Percentiles rank a stretch among this genome's conserved stretches.
phyloP scores from a whole-genome alignment of 345 rosid genomes.

The Reutealis trisperma region DNA sequence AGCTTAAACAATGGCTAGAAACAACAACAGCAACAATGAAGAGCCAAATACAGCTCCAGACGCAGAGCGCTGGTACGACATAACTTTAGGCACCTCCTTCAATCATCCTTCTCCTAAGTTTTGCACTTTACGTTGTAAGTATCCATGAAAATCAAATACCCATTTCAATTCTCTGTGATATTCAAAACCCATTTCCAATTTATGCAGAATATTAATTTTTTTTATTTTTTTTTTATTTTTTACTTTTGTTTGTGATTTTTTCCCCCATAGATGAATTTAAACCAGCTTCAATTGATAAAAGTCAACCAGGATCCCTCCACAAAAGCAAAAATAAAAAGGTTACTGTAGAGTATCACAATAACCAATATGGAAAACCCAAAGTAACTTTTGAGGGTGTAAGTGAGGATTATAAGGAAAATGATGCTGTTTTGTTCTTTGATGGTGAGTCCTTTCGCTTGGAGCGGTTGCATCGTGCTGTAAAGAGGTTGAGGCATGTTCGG shows the following conservation, averaged over 20 bases:
- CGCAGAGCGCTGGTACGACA: conserved; percentile 28
- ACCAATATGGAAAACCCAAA: conserved; percentile 25
- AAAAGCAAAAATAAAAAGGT: conserved; percentile 22
- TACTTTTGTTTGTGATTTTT: background rate
- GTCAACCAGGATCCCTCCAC: conserved; percentile 26
- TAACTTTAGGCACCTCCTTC: conserved; percentile 24
- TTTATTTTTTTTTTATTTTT: background rate
- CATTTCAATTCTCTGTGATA: background rate
- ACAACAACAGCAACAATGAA: conserved; percentile 10
- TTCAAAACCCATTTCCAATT: background rate
- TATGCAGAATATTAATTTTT: background rate
- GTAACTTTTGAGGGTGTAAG: conserved; percentile 26
- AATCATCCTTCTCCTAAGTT: conserved; percentile 17
- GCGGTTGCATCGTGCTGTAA: conserved; percentile 30
- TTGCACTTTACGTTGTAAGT: conserved; percentile 29
- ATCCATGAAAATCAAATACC: background rate
- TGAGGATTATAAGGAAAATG: conserved; percentile 34
- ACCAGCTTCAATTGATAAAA: conserved; percentile 34
- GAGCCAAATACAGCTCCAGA: conserved; percentile 22
- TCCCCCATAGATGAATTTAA: conserved; percentile 21
- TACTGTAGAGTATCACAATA: conserved; percentile 30
- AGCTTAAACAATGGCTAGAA: conserved; percentile 14
- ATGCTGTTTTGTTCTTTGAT: conserved; percentile 31
- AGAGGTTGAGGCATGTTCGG: conserved; percentile 31
- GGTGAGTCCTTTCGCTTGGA: conserved; percentile 26